Evolutionary conservation across 495 filamentous ascomycete species (phyloP).

Genomic region (Trichocladium antarcticum): DNA sequence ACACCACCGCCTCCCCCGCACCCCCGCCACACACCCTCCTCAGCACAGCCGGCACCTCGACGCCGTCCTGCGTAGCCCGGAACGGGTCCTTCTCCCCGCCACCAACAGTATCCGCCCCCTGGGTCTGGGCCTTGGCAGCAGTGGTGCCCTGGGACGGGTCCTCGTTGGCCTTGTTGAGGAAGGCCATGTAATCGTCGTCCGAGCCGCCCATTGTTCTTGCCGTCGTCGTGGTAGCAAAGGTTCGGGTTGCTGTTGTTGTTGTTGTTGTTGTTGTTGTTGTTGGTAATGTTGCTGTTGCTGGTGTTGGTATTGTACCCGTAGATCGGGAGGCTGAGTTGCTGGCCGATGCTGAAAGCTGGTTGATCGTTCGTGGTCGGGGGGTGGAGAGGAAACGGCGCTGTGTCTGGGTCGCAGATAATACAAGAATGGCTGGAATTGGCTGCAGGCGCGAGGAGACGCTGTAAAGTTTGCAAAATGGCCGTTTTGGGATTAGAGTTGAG

Average conservation of each 20-base stretch:
- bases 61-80: slow-evolving; percentile 42
- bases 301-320: too few relatives aligned
- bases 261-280: too few relatives aligned
- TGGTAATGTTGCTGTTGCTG: too few relatives aligned
- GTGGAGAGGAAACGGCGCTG: neutral
- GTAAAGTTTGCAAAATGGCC: neutral
- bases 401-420: neutral
- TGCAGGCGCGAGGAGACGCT: neutral
- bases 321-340: too few relatives aligned
- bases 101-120: neutral
- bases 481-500: neutral
- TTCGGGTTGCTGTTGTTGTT: neutral
- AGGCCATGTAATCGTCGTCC: slow-evolving; percentile 69
- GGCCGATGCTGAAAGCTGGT: neutral
- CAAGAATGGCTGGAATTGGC: neutral
- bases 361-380: neutral
- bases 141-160: slow-evolving; percentile 42
- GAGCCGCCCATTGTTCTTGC: slow-evolving; percentile 26
- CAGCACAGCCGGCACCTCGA: slow-evolving; percentile 46
- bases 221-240: neutral
- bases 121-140: neutral
- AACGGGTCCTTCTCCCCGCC: too few relatives aligned
- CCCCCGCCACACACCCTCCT: slow-evolving; percentile 31
- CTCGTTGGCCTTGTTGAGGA: slow-evolving; percentile 74
- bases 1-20: too few relatives aligned